Percentiles rank a stretch among this genome's conserved stretches.
phyloP scores from a whole-genome alignment of 345 rosid species.

The Erucastrum elatum region DNA sequence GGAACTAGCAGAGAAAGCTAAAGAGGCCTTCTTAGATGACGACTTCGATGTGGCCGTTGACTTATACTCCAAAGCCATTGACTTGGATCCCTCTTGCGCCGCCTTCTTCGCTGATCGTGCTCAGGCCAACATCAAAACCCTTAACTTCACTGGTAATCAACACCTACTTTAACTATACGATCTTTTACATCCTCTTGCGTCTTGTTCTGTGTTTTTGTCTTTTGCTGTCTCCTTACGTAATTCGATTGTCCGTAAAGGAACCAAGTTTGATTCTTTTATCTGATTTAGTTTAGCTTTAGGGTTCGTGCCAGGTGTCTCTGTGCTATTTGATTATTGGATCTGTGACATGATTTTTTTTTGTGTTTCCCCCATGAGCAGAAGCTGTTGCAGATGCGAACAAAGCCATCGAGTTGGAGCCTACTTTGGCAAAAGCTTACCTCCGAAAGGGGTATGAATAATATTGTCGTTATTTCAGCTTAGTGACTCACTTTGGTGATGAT shows the following conservation, averaged over 20 bases:
- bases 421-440: conserved; percentile 59
- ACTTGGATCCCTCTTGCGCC: conserved; percentile 48
- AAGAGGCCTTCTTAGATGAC: conserved; percentile 63
- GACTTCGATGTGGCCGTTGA: conserved; percentile 56
- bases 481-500: not conserved
- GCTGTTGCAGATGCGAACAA: conserved; percentile 71
- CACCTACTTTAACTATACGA: not conserved
- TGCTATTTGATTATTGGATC: not conserved
- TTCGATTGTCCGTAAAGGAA: not conserved
- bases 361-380: conserved; percentile 47
- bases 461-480: not conserved
- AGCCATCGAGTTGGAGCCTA: conserved; percentile 71
- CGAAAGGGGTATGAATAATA: conserved; percentile 65
- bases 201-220: not conserved
- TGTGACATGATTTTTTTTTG: not conserved
- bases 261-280: not conserved
- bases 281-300: not conserved
- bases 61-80: conserved; percentile 63
- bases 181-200: not conserved
- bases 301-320: not conserved
- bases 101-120: conserved; percentile 69
- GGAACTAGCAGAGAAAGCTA: conserved; percentile 50
- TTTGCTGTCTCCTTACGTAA: not conserved
- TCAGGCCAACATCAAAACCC: conserved; percentile 67
- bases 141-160: conserved; percentile 48